Evolutionary conservation across 1,284 basidiomycete species (phyloP).

Genomic region (Hemileccinum hortonii): DNA sequence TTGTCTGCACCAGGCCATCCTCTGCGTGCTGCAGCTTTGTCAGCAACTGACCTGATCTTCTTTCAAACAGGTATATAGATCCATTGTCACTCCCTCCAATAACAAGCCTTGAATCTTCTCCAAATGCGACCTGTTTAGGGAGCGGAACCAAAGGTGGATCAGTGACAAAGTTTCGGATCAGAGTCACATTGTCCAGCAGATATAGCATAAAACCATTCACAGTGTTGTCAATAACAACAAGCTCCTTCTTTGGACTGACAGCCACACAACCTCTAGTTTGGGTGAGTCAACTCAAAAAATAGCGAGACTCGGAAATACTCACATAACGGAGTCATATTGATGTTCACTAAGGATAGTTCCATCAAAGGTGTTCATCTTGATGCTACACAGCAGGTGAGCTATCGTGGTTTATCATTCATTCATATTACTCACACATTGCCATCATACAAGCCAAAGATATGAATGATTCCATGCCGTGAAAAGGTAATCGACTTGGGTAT

Average conservation of each 20-base stretch:
- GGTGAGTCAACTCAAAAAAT: neutral
- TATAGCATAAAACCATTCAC: slow-evolving; percentile 10
- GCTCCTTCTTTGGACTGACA: slow-evolving; percentile 1
- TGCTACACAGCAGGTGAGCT: neutral
- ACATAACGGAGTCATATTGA: slow-evolving; percentile 13
- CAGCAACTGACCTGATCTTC: neutral
- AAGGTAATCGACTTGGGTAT: slow-evolving; percentile 13
- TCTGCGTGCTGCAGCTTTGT: neutral
- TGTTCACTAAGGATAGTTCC: slow-evolving; percentile 2
- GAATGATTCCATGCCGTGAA: neutral
- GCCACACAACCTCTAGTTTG: neutral
- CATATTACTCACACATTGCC: slow-evolving; percentile 12
- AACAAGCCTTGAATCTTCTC: slow-evolving; percentile 10
- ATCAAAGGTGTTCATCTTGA: slow-evolving; percentile 7
- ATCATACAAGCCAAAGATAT: slow-evolving; percentile 11
- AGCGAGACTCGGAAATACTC: neutral
- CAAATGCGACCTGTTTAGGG: slow-evolving; percentile 13
- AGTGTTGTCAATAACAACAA: slow-evolving; percentile 10
- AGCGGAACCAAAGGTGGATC: neutral
- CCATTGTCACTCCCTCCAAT: slow-evolving; percentile 11
- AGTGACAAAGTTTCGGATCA: slow-evolving; percentile 3
- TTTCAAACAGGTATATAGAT: slow-evolving; percentile 11
- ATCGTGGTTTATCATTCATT: neutral
- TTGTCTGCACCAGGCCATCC: slow-evolving; percentile 1
- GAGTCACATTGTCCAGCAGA: neutral